Conservation (phyloP, 768 basidiomycete genomes). For the Suillus ampliporus region DNA sequence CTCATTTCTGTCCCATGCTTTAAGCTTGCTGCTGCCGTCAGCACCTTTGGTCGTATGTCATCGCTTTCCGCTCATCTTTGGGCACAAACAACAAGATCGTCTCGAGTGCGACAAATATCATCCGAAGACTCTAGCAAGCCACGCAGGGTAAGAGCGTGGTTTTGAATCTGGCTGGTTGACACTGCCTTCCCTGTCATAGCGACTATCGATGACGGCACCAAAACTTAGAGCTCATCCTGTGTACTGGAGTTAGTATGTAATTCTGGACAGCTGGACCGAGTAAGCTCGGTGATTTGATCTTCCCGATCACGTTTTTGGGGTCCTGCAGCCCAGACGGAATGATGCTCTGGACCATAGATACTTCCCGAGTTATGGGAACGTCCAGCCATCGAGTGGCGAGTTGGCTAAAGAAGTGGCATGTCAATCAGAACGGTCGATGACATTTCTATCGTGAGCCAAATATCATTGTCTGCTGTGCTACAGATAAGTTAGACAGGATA, state of each 20-base stretch:
- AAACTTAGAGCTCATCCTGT: constrained; percentile 68
- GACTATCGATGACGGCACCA: constrained; percentile 70
- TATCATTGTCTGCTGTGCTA: too few relatives aligned
- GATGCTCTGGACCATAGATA: constrained; percentile 66
- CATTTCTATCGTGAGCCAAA: too few relatives aligned
- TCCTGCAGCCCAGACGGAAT: constrained; percentile 62
- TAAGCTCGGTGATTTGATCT: constrained; percentile 68
- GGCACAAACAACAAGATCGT: constrained; percentile 68
- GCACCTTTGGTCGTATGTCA: constrained; percentile 72
- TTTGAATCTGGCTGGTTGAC: constrained; percentile 55
- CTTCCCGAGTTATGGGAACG: too few relatives aligned
- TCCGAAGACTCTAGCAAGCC: constrained; percentile 81
- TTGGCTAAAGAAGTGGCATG: too few relatives aligned
- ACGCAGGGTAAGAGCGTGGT: constrained; percentile 72
- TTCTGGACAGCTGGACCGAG: constrained; percentile 28
- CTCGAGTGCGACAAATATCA: constrained; percentile 64
- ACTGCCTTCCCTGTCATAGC: constrained; percentile 37
- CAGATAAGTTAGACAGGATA: too few relatives aligned
- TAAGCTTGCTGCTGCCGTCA: constrained; percentile 68
- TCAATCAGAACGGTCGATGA: too few relatives aligned
- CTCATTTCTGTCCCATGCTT: constrained; percentile 73
- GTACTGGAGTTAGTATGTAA: constrained; percentile 13
- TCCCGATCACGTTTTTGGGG: constrained; percentile 79
- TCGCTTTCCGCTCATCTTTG: constrained; percentile 66
- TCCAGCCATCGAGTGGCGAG: too few relatives aligned